Base-by-base conservation (phyloP, 345 rosid genomes). In the Kandelia obovata region DNA sequence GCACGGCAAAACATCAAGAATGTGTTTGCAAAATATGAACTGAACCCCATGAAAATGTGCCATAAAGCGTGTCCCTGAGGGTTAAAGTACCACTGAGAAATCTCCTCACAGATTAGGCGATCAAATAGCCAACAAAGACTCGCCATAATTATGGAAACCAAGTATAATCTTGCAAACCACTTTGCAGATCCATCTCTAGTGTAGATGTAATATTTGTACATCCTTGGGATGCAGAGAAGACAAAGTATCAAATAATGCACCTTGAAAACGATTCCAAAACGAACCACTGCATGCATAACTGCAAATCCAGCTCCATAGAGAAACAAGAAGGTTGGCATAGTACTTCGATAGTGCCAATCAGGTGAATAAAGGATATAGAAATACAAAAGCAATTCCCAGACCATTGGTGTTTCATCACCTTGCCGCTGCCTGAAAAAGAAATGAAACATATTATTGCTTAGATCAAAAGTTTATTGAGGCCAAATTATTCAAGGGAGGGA, bases 331-430 rank as follows among this genome's bases (percentile, higher is more conserved):
- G 93, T 92, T 32, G 99, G 99, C 99, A 95, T 95, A 0, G 96
- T 89, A 67, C 96, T 88, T 56, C 86, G 76, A 76, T 95, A 95
- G 77, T 95, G 99, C 99, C 99, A 95, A 77, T 95, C 96, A 32
- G 99, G 99, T 19, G 99, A 95, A 81, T 92, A 89, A 43, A 92
- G 89, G 78, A 92, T 95, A 84, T 89, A 95, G 75, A 95, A 80
- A 74, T 94, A 95, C 55, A 95, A 88, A 59, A 95, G 98, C 86
- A 95, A 84, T 77, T 90, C 98, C 99, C 99, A 92, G 57, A 95
- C 98, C 99, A 92, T 92, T 3, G 98, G 97, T 0, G 99, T 95
- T 77, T 95, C 98, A 81, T 95, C 99, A 74, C 97, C 88, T 74
- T 90, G 98, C 79, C 89, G 98, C 77, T 90, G 98, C 89, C 98